phyloP scores from a whole-genome alignment of 116 monocot genomes.

The Cymodocea nodosa region DNA sequence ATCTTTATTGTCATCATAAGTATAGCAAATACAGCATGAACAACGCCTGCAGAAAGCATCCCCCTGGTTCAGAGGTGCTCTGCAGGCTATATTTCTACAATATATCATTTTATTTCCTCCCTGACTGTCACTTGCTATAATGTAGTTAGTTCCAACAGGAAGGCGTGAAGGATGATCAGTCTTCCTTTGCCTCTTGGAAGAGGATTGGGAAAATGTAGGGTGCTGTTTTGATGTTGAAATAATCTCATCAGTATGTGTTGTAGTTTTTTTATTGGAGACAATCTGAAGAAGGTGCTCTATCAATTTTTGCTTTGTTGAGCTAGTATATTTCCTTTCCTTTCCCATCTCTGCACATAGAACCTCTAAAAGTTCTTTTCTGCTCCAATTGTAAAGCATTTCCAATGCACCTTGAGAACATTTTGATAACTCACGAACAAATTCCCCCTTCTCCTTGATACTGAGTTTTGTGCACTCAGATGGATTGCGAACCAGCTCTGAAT shows the following conservation, averaged over 20 bases:
- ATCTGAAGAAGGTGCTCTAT: conserved; percentile 58
- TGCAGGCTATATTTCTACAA: conserved; percentile 54
- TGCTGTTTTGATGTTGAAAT: conserved; percentile 5
- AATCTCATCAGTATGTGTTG: conserved; percentile 8
- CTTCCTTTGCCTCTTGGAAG: conserved; percentile 52
- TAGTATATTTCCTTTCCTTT: conserved; percentile 71
- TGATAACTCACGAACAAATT: conserved; percentile 43
- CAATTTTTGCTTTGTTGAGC: conserved; percentile 57
- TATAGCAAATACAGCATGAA: conserved; percentile 45
- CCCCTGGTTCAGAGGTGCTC: conserved; percentile 14
- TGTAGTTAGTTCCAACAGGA: conserved; percentile 13
- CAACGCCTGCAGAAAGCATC: conserved; percentile 43
- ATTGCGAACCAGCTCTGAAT: conserved; percentile 32
- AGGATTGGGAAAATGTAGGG: conserved; percentile 12
- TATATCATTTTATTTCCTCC: not conserved
- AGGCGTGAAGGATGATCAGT: conserved; percentile 36
- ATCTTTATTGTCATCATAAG: conserved; percentile 64
- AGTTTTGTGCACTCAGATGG: conserved; percentile 41
- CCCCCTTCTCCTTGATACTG: conserved; percentile 46
- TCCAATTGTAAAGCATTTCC: conserved; percentile 57
- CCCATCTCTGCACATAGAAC: conserved; percentile 73
- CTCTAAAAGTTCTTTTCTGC: conserved; percentile 62
- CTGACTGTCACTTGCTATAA: not conserved
- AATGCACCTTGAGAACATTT: conserved; percentile 22
- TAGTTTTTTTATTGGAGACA: conserved; percentile 35